These are phyloP conservation scores for Geosmithia morbida DNA, from an alignment of 2,329 filamentous ascomycete genomes.

Conservation along the genomic window DNA sequence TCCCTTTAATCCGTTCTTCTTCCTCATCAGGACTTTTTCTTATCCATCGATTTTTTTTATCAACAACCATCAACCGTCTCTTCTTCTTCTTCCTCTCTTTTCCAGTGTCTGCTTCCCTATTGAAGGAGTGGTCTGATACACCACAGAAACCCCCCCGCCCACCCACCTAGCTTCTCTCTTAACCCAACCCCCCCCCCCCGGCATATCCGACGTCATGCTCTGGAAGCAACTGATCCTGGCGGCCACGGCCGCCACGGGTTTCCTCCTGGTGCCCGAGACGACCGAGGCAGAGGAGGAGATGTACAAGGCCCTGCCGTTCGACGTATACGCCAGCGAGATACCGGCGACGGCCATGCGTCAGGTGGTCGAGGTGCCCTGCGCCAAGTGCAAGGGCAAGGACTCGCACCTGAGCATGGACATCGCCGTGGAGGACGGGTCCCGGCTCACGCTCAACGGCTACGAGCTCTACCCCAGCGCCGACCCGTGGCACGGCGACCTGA, in stretches of 20 bases:
- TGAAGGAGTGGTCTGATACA: background rate
- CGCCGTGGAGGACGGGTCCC: conserved; percentile 29
- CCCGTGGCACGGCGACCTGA: conserved; percentile 26
- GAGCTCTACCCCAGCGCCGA: conserved; percentile 43
- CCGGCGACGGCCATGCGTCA: conserved; percentile 18
- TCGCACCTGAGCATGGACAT: conserved; percentile 39
- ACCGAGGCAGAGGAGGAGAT: conserved; percentile 25
- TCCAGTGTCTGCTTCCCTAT: too few relatives aligned
- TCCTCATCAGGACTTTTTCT: too few relatives aligned
- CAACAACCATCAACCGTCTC: too few relatives aligned
- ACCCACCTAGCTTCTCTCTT: background rate
- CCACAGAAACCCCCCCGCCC: background rate
- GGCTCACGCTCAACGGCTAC: conserved; percentile 43
- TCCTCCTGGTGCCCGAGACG: conserved; percentile 39
- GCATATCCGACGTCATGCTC: conserved; percentile 12
- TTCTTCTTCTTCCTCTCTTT: too few relatives aligned
- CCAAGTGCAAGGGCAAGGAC: conserved; percentile 32
- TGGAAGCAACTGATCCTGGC: conserved; percentile 16
- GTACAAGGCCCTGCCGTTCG: conserved; percentile 23
- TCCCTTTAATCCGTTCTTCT: too few relatives aligned
- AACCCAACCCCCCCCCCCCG: background rate
- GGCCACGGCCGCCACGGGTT: conserved; percentile 23
- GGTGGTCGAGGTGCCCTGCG: conserved; percentile 34
- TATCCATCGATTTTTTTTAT: too few relatives aligned
- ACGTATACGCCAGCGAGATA: conserved; percentile 20